phyloP scores from a whole-genome alignment of 306 rosid genomes.

The Quercus dentata region DNA sequence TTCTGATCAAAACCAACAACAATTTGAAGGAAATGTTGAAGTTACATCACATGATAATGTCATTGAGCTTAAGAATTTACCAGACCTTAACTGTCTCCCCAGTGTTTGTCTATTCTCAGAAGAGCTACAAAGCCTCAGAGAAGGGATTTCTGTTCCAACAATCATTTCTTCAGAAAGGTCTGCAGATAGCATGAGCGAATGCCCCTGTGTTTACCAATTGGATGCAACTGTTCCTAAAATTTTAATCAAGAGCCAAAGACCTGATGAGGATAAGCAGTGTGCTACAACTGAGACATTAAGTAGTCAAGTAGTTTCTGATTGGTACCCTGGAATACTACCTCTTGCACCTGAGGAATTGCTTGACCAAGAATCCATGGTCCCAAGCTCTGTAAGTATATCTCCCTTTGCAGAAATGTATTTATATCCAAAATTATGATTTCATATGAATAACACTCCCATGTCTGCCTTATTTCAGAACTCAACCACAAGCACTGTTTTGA shows the following conservation, averaged over 20 bases:
- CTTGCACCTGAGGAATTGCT: slow-evolving; percentile 24
- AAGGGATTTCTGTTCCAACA: slow-evolving; percentile 21
- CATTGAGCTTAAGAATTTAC: slow-evolving; percentile 24
- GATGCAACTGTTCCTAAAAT: slow-evolving; percentile 30
- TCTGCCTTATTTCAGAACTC: slow-evolving; percentile 46
- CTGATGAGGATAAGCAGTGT: slow-evolving; percentile 26
- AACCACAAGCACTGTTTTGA: slow-evolving; percentile 31
- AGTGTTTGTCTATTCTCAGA: slow-evolving; percentile 31
- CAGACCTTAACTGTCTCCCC: slow-evolving; percentile 31
- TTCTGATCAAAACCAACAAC: slow-evolving; percentile 19
- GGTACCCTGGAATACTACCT: slow-evolving; percentile 28
- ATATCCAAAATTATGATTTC: slow-evolving; percentile 5
- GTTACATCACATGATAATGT: slow-evolving; percentile 19
- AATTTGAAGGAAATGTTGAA: slow-evolving; percentile 23
- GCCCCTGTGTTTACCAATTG: slow-evolving; percentile 22
- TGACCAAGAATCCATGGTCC: slow-evolving; percentile 16
- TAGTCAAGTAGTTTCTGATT: slow-evolving; percentile 26
- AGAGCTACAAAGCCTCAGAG: slow-evolving; percentile 27
- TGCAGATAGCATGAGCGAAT: slow-evolving; percentile 19
- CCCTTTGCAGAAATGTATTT: neutral
- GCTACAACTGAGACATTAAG: slow-evolving; percentile 20
- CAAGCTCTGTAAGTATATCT: slow-evolving; percentile 53
- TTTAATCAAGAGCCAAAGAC: slow-evolving; percentile 40
- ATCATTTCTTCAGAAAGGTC: slow-evolving; percentile 26
- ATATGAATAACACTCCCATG: slow-evolving; percentile 10